Base-by-base conservation (phyloP, 2,329 filamentous ascomycete genomes). In the Fusarium sp. region DNA sequence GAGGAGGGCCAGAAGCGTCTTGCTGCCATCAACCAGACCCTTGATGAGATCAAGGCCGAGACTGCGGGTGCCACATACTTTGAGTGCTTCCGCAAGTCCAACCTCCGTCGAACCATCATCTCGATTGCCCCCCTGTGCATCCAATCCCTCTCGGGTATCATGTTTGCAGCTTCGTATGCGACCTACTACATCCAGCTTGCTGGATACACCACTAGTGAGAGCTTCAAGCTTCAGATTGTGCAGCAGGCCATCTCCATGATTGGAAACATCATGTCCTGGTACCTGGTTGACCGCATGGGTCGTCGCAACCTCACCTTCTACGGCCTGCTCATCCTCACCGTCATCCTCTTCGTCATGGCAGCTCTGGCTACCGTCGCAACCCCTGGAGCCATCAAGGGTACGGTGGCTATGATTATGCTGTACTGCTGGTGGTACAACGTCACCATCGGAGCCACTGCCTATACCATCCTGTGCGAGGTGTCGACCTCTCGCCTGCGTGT, bases 141-240 rank as follows among this genome's bases (percentile, higher is more conserved):
- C 53, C 81, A 84, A 66, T 73, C 77, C 1, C 72, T 84, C 4
- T 77, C 75, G 3, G 83, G 82, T 9, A 78, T 83, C 29, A 70
- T 77, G 27, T 85, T 85, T 29, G 75, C 80, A 1, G 74, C 80
- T 2, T 72, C 75, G 8, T 85, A 85, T 67, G 76, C 77, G n/a
- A 84, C 83, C 3, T 85, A 85, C 74, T 85, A 85, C 71, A 77
- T 81, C 56, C 81, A 86, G 66, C 76, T 85, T 3, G 83, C 84
- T 11, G 84, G 84, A 10, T 84, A 81, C 69, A 79, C 77, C 46
- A 81, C 80, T 0, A 59, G 69, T 3, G 79, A 77, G 65, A 81
- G 78, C 62, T 85, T 84, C 75, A 80, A 76, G 60, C 75, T 85
- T 2, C 80, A 83, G 59, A 85, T 85, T 51, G 77, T 79, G 11